Evolutionary conservation across 768 basidiomycete species (phyloP).

Genomic region (Baorangia bicolor): DNA sequence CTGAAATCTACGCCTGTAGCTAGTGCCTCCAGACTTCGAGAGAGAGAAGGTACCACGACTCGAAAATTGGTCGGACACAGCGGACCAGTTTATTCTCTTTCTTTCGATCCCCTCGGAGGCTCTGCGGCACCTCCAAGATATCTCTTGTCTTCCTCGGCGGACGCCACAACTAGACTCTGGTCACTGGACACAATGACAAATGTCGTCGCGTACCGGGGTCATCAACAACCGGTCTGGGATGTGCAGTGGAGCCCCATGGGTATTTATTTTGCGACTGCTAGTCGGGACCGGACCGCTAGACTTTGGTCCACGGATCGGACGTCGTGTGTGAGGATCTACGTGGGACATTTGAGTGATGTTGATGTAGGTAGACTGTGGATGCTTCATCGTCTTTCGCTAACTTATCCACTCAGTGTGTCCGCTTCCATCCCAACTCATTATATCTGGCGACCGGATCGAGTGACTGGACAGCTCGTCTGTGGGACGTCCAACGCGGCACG

Average conservation of each 20-base stretch:
- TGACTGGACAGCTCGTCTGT: constrained; percentile 93
- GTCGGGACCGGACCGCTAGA: constrained; percentile 90
- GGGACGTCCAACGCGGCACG: constrained; percentile 96
- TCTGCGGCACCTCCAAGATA: constrained; percentile 84
- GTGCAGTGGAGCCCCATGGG: constrained; percentile 99
- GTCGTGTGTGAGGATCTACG: constrained; percentile 85
- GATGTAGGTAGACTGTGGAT: constrained; percentile 63
- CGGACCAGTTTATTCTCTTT: constrained; percentile 91
- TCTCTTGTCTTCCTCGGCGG: constrained; percentile 89
- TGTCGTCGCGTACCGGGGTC: constrained; percentile 90
- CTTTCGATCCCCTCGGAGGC: constrained; percentile 89
- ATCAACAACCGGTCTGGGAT: constrained; percentile 98
- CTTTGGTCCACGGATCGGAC: constrained; percentile 95
- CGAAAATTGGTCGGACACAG: constrained; percentile 98
- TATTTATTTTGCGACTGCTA: constrained; percentile 96
- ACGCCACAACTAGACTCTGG: constrained; percentile 90
- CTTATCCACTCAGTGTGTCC: constrained; percentile 65
- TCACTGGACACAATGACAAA: constrained; percentile 94
- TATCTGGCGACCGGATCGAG: constrained; percentile 97
- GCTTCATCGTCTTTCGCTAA: neutral
- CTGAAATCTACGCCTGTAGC: constrained; percentile 38
- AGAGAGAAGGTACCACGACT: constrained; percentile 76
- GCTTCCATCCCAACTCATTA: constrained; percentile 96
- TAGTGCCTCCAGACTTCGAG: constrained; percentile 57
- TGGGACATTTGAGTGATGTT: constrained; percentile 95